These are phyloP conservation scores for Dactylonectria macrodidyma DNA, from an alignment of 2,329 filamentous ascomycete species.

Conservation along the genomic window DNA sequence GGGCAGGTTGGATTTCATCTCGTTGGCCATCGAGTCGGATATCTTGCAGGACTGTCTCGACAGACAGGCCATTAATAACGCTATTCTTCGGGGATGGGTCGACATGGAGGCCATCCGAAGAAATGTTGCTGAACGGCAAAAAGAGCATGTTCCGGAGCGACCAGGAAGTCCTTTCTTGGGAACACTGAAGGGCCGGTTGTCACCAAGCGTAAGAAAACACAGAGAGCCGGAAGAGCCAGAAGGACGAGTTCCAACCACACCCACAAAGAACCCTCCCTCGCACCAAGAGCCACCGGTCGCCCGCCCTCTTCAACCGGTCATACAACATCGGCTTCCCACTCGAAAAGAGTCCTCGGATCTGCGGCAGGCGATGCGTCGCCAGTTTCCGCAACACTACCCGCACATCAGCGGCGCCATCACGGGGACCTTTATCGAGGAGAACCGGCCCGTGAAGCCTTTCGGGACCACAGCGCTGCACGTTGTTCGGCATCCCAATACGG, in stretches of 20 bases:
- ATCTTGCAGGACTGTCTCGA: constrained; percentile 44
- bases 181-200: background rate
- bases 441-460: background rate
- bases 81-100: constrained; percentile 32
- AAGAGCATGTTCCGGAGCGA: background rate
- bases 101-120: constrained; percentile 7
- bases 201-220: background rate
- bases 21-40: constrained; percentile 43
- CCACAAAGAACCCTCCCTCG: background rate
- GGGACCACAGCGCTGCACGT: constrained; percentile 1
- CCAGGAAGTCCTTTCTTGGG: constrained; percentile 27
- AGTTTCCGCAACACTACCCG: constrained; percentile 8
- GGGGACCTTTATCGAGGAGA: constrained; percentile 35
- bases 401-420: constrained; percentile 2
- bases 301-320: background rate
- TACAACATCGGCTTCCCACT: background rate
- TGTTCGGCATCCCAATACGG: background rate
- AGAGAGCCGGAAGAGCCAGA: background rate
- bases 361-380: constrained; percentile 15
- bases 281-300: too few species aligned
- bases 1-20: constrained; percentile 41
- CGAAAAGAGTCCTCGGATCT: constrained; percentile 17
- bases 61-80: constrained; percentile 25
- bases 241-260: too few species aligned
- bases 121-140: background rate